Evolutionary conservation across 371 early-diverging fungal genomes (phyloP).

Genomic region (Phascolomyces articulosus): DNA sequence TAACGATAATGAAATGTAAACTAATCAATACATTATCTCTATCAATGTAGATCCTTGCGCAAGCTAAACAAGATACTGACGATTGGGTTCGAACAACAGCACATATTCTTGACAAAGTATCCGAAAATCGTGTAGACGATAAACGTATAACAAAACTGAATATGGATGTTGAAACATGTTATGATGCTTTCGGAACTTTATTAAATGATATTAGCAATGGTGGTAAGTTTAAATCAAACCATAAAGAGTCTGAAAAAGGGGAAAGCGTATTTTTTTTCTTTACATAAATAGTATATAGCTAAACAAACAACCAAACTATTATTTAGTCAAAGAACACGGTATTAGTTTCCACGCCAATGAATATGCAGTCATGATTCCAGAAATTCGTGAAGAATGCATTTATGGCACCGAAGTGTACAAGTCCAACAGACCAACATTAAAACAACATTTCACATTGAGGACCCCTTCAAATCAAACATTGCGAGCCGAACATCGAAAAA

Average conservation of each 20-base stretch:
- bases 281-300: neutral
- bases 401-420: slow-evolving; percentile 11
- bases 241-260: no score
- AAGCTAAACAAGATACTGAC: slow-evolving; percentile 11
- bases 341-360: slow-evolving; percentile 21
- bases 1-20: neutral
- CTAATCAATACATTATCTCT: neutral
- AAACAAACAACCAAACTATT: neutral
- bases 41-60: slow-evolving; percentile 7
- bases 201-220: slow-evolving; percentile 3
- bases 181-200: neutral
- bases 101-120: slow-evolving; percentile 10
- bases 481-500: neutral
- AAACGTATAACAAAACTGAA: no score
- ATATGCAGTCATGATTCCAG: slow-evolving; percentile 8
- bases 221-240: slow-evolving; percentile 12
- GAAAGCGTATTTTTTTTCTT: neutral
- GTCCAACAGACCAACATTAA: slow-evolving; percentile 15
- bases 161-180: slow-evolving; percentile 13
- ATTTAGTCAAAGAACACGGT: slow-evolving; percentile 18
- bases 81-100: slow-evolving; percentile 18
- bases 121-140: neutral
- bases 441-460: slow-evolving; percentile 16
- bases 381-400: slow-evolving; percentile 10
- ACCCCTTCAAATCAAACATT: neutral